Base-by-base conservation (phyloP, 208 protist genomes). In the Vickermania ingenoplastis region DNA sequence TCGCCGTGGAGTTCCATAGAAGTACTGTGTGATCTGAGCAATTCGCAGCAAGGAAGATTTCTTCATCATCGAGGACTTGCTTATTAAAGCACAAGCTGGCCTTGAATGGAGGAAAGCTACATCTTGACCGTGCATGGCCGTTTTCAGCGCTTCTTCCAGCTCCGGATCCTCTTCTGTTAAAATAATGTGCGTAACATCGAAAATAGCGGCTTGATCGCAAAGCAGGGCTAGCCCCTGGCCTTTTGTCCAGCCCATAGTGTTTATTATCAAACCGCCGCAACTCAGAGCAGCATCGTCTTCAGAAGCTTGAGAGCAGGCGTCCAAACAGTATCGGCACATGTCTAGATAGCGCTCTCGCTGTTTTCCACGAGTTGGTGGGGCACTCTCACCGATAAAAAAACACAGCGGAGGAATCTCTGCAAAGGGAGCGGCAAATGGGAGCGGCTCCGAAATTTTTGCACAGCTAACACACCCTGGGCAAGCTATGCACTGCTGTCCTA, bases 361-460 rank as follows among this genome's bases (percentile, higher is more conserved):
- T 17, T 45, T 45, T 45, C 36, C 36, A 13, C 80, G 74, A 26
- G 82, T 83, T 0, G 69, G 54, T 22, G 55, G 41, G 24, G 63
- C 76, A 7, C 91, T 75, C 5, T 74, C 69, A 36, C 88, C 88
- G 64, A 86, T 81, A 41, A 94, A 94, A 54, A 91, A 91, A 3
- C 63, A 65, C 2, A 94, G 68, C 45, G 88, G 82, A 79, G 88
- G 85, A 60, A 87, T 67, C 0, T 62, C 72, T 50, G 79, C 75
- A 51, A 91, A 85, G n/a, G 73, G 78, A 27, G 86, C 88, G 58
- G 87, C 79, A 0, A 89, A 54, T 2, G 76, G 70, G 52, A 89
- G 63, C 1, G 72, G 73, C 5, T 77, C 65, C 60, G 91, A 79
- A 17, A 81, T 58, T 58, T 91, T 90, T 27, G 57, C 75, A 5